Evolutionary conservation across 106 monocot species (phyloP).

Genomic region (Allium sativum): DNA sequence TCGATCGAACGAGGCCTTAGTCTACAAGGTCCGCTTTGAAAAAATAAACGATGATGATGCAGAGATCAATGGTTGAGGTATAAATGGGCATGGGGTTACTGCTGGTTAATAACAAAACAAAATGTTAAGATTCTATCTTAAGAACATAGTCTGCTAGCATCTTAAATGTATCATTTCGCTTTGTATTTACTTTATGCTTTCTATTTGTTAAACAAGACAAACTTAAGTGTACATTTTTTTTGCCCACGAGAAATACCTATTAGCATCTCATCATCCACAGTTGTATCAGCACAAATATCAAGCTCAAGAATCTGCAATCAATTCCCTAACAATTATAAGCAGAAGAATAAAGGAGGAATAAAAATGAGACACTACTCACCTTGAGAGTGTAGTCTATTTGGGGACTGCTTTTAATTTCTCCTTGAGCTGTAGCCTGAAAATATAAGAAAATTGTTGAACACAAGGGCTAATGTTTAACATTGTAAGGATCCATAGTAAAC

Average conservation of each 20-base stretch:
- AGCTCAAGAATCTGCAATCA: constrained; percentile 6
- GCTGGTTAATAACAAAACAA: too few relatives aligned
- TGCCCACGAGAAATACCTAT: constrained; percentile 6
- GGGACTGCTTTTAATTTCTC: constrained; percentile 34
- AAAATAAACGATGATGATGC: too few relatives aligned
- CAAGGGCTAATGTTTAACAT: too few relatives aligned
- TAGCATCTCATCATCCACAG: constrained; percentile 7
- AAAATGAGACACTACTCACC: constrained; percentile 21
- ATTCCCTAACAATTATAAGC: not conserved
- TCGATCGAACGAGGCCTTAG: too few relatives aligned
- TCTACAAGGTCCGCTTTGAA: too few relatives aligned
- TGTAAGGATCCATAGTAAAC: not conserved
- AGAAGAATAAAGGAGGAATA: not conserved
- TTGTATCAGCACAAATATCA: constrained; percentile 11
- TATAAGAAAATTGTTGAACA: not conserved
- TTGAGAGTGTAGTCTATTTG: constrained; percentile 64
- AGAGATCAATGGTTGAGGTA: too few relatives aligned
- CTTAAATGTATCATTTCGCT: too few relatives aligned
- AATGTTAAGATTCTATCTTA: too few relatives aligned
- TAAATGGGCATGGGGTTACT: too few relatives aligned
- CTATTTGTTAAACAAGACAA: too few relatives aligned
- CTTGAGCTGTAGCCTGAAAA: constrained; percentile 48
- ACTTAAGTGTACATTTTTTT: constrained; percentile 2
- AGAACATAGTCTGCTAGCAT: too few relatives aligned
- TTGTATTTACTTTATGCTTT: too few relatives aligned